phyloP scores from a whole-genome alignment of 306 rosid species.

The Vicia villosa region DNA sequence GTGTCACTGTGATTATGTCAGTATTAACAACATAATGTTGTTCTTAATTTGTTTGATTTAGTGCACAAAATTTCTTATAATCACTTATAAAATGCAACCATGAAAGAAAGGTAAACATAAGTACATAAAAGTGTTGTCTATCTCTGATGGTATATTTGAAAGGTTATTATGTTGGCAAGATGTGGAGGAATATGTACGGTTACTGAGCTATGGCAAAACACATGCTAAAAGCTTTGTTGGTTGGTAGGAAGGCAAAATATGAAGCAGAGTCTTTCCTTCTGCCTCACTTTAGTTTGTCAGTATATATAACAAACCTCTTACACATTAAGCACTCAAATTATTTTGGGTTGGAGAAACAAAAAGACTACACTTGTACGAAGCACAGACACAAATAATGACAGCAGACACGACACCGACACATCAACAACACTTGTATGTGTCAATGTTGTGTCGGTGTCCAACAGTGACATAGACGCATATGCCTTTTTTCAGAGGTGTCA shows the following conservation, averaged over 20 bases:
- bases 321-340: slow-evolving; percentile 16
- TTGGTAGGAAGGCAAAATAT: slow-evolving; percentile 41
- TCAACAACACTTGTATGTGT: too few relatives aligned
- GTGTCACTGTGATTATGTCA: neutral
- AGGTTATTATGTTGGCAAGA: slow-evolving; percentile 34
- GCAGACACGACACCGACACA: too few relatives aligned
- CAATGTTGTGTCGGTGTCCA: too few relatives aligned
- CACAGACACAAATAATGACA: too few relatives aligned
- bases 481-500: too few relatives aligned
- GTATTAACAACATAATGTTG: neutral
- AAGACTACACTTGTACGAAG: neutral
- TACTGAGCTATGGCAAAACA: slow-evolving; percentile 43
- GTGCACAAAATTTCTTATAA: neutral
- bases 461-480: too few relatives aligned
- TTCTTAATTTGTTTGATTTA: slow-evolving; percentile 17
- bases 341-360: neutral
- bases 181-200: slow-evolving; percentile 37
- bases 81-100: neutral
- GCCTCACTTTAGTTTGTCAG: slow-evolving; percentile 53
- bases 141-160: slow-evolving; percentile 20
- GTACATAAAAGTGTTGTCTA: slow-evolving; percentile 5
- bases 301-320: slow-evolving; percentile 37
- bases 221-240: slow-evolving; percentile 48
- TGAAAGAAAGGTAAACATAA: slow-evolving; percentile 6
- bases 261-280: slow-evolving; percentile 54